These are phyloP conservation scores for Quercus tomentella DNA, from an alignment of 331 rosid species.

Conservation along the genomic window DNA sequence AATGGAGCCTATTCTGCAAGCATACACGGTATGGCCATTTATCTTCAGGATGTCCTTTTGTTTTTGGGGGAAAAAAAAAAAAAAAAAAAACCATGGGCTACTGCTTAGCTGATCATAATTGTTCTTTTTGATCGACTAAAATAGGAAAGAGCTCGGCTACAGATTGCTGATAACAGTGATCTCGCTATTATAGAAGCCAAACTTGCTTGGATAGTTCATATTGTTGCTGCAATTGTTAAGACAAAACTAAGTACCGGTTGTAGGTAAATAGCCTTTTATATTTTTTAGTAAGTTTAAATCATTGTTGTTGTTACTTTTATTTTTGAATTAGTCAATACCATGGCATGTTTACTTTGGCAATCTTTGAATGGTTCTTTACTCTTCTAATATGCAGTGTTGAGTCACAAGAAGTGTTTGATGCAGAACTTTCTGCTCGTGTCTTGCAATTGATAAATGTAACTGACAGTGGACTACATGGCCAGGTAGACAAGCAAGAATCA, in stretches of 20 bases:
- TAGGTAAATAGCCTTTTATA: slow-evolving; percentile 48
- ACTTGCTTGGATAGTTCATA: slow-evolving; percentile 98
- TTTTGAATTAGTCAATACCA: not conserved
- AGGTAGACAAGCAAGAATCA: slow-evolving; percentile 44
- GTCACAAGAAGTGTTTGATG: slow-evolving; percentile 93
- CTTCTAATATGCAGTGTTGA: slow-evolving; percentile 61
- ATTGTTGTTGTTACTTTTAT: not conserved
- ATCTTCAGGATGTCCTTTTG: not conserved
- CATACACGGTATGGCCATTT: slow-evolving; percentile 73
- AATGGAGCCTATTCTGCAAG: slow-evolving; percentile 87
- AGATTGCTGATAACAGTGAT: slow-evolving; percentile 66
- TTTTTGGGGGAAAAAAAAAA: not conserved
- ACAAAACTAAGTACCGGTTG: slow-evolving; percentile 88
- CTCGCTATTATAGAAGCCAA: slow-evolving; percentile 81
- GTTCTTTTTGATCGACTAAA: slow-evolving; percentile 26
- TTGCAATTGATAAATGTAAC: slow-evolving; percentile 85
- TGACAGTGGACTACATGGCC: slow-evolving; percentile 89
- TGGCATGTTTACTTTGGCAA: not conserved
- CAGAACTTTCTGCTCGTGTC: slow-evolving; percentile 96
- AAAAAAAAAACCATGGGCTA: not conserved
- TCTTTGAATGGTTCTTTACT: not conserved
- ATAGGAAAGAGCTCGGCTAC: slow-evolving; percentile 92
- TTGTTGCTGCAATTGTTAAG: slow-evolving; percentile 89
- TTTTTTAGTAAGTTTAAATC: not conserved
- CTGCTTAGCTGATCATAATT: slow-evolving; percentile 8